Base-by-base conservation (phyloP, 495 filamentous ascomycete species). In the Opeltia flavorubescens region DNA sequence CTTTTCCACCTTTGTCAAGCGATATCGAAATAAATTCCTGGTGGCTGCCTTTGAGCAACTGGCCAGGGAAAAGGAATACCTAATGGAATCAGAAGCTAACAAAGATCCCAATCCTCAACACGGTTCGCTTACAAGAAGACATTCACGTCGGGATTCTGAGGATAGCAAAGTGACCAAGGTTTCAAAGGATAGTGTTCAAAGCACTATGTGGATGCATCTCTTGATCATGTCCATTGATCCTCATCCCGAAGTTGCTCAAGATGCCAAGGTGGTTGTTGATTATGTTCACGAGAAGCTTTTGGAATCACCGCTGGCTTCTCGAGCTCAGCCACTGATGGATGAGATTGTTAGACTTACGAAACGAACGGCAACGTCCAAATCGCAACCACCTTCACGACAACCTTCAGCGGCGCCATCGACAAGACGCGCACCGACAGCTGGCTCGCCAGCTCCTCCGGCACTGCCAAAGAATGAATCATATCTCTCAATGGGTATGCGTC, bases 21-120 rank as follows among this genome's bases (percentile, higher is more conserved):
- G 89, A 27, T 95, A 95, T 56, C 83, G 94, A 66, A 84, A 79
- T 59, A 91, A 91, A 54, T 93, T 99, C 55, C 53, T 93, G 40
- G 88, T 96, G 18, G 80, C 84, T 8, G 89, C 93, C 5, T 95
- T 83, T 56, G 91, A 96, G 55, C 87, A 94, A 54, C 66, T 96
- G 48, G 62, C 81, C 31, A 86, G 94, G 55, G 91, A 96, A 61
- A 80, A 77, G 54, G 81, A 83, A 43, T 77, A 78, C 45, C 57
- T 80, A 13, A 58, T 69, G 4, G 21, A 25, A 5, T 9, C 38
- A 3, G 21, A 5, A 24, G 38, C 20, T 25, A 1, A 21, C 7
- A 36, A 8, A 9, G 11, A 41, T 4, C 25, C 15, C 12, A 66
- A 56, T 47, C 66, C 70, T 11, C 68, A 69, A 0, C 50, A 60